phyloP scores from a whole-genome alignment of 345 rosid genomes.

The Ceriops zippeliana region DNA sequence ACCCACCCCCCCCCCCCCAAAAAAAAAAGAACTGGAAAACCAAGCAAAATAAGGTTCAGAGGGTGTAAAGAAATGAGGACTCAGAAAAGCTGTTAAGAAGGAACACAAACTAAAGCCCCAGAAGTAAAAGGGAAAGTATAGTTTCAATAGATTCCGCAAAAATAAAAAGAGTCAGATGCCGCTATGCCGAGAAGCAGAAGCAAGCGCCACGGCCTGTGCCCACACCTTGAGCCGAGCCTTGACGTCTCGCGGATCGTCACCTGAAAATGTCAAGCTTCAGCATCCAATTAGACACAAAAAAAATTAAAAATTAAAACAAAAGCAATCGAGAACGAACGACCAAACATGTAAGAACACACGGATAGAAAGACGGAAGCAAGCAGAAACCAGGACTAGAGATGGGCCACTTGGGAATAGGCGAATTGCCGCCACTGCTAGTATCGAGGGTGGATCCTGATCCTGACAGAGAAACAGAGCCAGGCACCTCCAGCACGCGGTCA shows the following conservation, averaged over 20 bases:
- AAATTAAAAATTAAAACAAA: not conserved
- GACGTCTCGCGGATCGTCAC: constrained; percentile 90
- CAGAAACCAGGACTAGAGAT: constrained; percentile 80
- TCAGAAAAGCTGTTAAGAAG: not conserved
- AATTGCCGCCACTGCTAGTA: constrained; percentile 75
- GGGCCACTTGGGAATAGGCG: constrained; percentile 85
- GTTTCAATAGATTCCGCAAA: constrained; percentile 10
- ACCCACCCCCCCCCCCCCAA: constrained; percentile 8
- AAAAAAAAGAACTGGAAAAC: not conserved
- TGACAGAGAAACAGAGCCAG: constrained; percentile 50
- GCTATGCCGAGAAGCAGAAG: constrained; percentile 49
- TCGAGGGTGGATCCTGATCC: constrained; percentile 62
- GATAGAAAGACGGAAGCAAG: not conserved
- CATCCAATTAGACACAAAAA: not conserved
- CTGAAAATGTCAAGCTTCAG: constrained; percentile 27
- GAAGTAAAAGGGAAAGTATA: constrained; percentile 8
- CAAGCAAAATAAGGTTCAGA: too few species aligned
- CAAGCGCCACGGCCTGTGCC: constrained; percentile 94
- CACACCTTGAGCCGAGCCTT: constrained; percentile 92
- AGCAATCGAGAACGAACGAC: too few species aligned
- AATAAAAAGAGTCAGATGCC: constrained; percentile 13
- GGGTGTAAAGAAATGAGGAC: too few species aligned
- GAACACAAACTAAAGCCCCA: not conserved
- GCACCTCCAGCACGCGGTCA: constrained; percentile 57
- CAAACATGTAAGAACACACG: too few species aligned